These are phyloP conservation scores for Gamarada debralockiae DNA, from an alignment of 495 filamentous ascomycete species.

Conservation along the genomic window DNA sequence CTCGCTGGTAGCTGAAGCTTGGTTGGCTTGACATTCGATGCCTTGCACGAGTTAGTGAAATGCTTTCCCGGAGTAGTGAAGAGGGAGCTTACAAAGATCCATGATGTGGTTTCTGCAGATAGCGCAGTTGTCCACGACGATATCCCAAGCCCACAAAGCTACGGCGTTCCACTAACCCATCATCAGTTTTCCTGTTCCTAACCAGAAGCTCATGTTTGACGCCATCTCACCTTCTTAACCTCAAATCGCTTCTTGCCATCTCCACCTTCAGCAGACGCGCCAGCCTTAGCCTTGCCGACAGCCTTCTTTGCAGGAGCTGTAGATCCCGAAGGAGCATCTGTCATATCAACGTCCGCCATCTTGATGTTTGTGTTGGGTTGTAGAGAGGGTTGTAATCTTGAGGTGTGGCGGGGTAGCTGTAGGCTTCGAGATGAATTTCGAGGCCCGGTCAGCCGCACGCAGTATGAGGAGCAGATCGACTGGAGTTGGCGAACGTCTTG, in stretches of 20 bases:
- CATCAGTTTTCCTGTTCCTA: conserved; percentile 4
- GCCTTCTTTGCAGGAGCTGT: conserved; percentile 54
- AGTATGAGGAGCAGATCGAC: too few relatives aligned
- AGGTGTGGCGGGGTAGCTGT: conserved; percentile 17
- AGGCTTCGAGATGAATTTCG: neutral
- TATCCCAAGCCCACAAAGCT: conserved; percentile 99
- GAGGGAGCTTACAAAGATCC: conserved; percentile 77
- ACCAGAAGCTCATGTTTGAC: neutral
- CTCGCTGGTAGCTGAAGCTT: conserved; percentile 93
- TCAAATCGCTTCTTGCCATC: conserved; percentile 93
- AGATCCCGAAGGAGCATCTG: conserved; percentile 65
- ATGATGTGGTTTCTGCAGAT: conserved; percentile 99
- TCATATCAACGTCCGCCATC: conserved; percentile 98
- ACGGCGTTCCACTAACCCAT: conserved; percentile 88
- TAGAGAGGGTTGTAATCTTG: conserved; percentile 1
- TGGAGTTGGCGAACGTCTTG: too few relatives aligned
- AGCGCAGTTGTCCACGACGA: conserved; percentile 98
- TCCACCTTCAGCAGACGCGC: conserved; percentile 39
- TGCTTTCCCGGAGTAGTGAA: neutral
- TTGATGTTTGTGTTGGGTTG: conserved; percentile 19
- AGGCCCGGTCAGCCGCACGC: too few relatives aligned
- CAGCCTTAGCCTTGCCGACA: conserved; percentile 49
- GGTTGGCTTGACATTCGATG: conserved; percentile 99
- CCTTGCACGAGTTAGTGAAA: conserved; percentile 45
- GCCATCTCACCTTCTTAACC: conserved; percentile 82